Conservation (phyloP, 495 filamentous ascomycete species). For the Daldinia vernicosa region DNA sequence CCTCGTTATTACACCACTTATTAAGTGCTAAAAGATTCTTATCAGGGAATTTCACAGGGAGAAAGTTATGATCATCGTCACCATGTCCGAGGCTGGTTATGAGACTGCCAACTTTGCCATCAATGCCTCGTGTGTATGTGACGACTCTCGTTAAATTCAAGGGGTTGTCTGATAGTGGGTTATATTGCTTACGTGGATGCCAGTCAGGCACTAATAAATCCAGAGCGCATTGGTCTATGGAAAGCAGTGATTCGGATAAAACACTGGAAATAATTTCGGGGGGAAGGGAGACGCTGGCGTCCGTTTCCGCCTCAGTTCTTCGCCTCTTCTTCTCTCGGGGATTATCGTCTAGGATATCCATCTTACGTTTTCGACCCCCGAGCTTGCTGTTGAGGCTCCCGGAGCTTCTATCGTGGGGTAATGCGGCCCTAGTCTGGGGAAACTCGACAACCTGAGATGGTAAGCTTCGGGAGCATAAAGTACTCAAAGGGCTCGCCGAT, state of each 20-base stretch:
- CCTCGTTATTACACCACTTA: slow-evolving; percentile 21
- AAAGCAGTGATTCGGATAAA: slow-evolving; percentile 4
- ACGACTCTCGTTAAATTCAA: slow-evolving; percentile 16
- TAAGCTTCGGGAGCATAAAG: background rate
- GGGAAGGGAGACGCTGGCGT: background rate
- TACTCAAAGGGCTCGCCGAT: background rate
- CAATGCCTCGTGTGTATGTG: slow-evolving; percentile 30
- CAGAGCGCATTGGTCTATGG: slow-evolving; percentile 28
- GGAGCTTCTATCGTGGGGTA: background rate
- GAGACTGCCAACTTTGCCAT: slow-evolving; percentile 4
- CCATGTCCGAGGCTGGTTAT: slow-evolving; percentile 8
- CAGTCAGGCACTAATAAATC: slow-evolving; percentile 41
- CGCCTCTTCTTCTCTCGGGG: slow-evolving; percentile 1
- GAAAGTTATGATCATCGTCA: slow-evolving; percentile 23
- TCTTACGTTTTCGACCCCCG: background rate
- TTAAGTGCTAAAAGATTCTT: slow-evolving; percentile 2
- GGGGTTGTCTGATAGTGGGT: background rate
- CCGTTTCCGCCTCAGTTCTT: background rate
- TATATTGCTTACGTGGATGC: slow-evolving; percentile 22
- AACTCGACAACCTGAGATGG: background rate
- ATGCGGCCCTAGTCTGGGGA: background rate
- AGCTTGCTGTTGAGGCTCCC: background rate
- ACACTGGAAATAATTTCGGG: slow-evolving; percentile 27
- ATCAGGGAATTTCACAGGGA: slow-evolving; percentile 23
- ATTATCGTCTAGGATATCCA: background rate